These are phyloP conservation scores for Fusarium odoratissimum DNA, from an alignment of 2,329 filamentous ascomycete genomes.

Conservation along the genomic window DNA sequence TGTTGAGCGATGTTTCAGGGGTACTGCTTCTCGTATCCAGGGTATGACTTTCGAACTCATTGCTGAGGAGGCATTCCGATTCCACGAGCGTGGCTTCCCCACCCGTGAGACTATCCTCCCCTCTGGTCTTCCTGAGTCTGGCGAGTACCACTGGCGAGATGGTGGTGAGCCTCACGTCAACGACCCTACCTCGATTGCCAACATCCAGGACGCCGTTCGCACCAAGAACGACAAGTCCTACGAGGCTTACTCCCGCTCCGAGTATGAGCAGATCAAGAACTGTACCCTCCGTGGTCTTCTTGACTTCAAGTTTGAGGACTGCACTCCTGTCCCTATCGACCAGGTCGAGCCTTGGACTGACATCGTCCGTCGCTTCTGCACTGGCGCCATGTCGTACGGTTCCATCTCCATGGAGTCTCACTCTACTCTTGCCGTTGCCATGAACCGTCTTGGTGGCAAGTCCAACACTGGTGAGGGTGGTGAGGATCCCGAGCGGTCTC, in stretches of 20 bases:
- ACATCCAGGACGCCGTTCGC: conserved; percentile 95
- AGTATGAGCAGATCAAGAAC: conserved; percentile 96
- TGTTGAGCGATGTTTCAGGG: conserved; percentile 93
- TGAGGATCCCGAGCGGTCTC: conserved; percentile 91
- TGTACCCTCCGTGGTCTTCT: conserved; percentile 94
- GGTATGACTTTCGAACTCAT: conserved; percentile 94
- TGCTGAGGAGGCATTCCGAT: conserved; percentile 91
- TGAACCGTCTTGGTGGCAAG: conserved; percentile 96
- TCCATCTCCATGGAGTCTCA: conserved; percentile 99
- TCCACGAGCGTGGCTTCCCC: conserved; percentile 94
- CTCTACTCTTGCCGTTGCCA: conserved; percentile 92
- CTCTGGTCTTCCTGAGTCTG: conserved; percentile 87
- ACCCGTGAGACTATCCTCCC: conserved; percentile 80
- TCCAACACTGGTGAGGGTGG: conserved; percentile 98
- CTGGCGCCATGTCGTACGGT: conserved; percentile 97
- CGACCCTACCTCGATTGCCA: conserved; percentile 93
- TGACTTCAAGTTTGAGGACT: conserved; percentile 95
- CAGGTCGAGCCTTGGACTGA: conserved; percentile 99
- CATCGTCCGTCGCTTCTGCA: conserved; percentile 95
- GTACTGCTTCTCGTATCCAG: conserved; percentile 93
- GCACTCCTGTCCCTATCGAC: conserved; percentile 87
- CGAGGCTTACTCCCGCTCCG: conserved; percentile 91
- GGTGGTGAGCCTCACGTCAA: conserved; percentile 96
- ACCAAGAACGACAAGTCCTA: conserved; percentile 99
- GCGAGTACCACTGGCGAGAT: conserved; percentile 98